Conservation (phyloP, 345 rosid species). For the Abelmoschus esculentus region DNA sequence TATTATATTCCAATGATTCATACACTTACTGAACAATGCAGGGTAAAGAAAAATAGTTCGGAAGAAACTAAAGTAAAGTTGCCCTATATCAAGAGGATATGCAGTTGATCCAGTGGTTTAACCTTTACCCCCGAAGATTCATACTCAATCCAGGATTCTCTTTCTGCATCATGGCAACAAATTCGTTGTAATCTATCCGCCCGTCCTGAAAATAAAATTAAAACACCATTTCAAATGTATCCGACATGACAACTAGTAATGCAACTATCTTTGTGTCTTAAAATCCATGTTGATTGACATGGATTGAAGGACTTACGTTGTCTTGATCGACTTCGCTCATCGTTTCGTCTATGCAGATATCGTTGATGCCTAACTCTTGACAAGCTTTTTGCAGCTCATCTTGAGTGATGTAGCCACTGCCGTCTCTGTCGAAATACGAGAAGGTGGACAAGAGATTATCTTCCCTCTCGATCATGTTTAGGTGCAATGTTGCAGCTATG, state of each 20-base stretch:
- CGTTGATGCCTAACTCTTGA: constrained; percentile 44
- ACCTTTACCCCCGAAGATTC: constrained; percentile 14
- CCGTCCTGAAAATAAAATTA: constrained; percentile 42
- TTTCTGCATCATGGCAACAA: constrained; percentile 61
- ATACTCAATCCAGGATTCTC: constrained; percentile 30
- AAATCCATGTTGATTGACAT: neutral
- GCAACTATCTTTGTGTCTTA: neutral
- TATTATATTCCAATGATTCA: too few relatives aligned
- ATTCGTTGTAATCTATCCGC: constrained; percentile 56
- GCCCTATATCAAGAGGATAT: neutral
- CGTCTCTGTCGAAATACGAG: constrained; percentile 63
- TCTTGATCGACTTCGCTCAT: constrained; percentile 64
- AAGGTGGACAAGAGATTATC: constrained; percentile 56
- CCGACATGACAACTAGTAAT: neutral
- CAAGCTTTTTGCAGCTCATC: constrained; percentile 69
- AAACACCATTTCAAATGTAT: neutral
- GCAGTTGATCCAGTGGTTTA: constrained; percentile 19
- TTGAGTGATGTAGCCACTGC: constrained; percentile 59
- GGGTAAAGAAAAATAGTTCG: neutral
- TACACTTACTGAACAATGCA: too few relatives aligned
- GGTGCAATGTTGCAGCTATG: constrained; percentile 59
- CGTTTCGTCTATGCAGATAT: constrained; percentile 44
- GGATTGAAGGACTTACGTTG: constrained; percentile 38
- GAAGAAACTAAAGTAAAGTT: neutral
- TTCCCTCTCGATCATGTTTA: constrained; percentile 47